Percentiles rank a stretch among this genome's conserved stretches.
Conservation (phyloP, 495 filamentous ascomycete genomes). For the Jackrogersella multiformis region DNA sequence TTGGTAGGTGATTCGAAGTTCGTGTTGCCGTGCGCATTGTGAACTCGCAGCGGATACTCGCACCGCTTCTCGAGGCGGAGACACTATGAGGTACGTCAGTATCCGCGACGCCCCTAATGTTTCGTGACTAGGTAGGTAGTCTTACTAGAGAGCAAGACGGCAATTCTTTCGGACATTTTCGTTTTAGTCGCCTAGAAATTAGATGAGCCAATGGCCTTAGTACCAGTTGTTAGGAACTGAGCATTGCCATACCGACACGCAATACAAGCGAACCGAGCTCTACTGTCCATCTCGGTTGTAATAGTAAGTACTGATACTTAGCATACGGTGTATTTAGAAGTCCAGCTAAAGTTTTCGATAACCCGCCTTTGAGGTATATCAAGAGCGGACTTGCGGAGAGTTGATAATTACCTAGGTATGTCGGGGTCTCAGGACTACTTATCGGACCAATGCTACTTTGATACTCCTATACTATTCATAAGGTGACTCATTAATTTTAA, state of each 20-base stretch:
- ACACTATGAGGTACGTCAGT: conserved; percentile 48
- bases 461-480: background rate
- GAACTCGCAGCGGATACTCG: conserved; percentile 46
- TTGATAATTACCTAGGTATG: background rate
- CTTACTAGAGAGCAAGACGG: conserved; percentile 54
- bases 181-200: conserved; percentile 45
- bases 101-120: conserved; percentile 21
- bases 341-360: background rate
- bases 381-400: conserved; percentile 23
- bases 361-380: conserved; percentile 2
- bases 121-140: conserved; percentile 22
- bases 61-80: conserved; percentile 49
- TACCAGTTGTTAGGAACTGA: background rate
- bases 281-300: conserved; percentile 16
- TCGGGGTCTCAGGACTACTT: background rate
- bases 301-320: background rate
- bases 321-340: background rate
- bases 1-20: conserved; percentile 7
- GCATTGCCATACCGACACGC: conserved; percentile 25
- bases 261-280: conserved; percentile 35
- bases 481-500: conserved; percentile 4
- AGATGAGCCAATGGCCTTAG: background rate
- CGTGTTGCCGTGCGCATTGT: conserved; percentile 18
- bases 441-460: background rate
- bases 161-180: conserved; percentile 56